Conservation (phyloP, 2,329 filamentous ascomycete genomes). For the Stemphylium beticola region DNA sequence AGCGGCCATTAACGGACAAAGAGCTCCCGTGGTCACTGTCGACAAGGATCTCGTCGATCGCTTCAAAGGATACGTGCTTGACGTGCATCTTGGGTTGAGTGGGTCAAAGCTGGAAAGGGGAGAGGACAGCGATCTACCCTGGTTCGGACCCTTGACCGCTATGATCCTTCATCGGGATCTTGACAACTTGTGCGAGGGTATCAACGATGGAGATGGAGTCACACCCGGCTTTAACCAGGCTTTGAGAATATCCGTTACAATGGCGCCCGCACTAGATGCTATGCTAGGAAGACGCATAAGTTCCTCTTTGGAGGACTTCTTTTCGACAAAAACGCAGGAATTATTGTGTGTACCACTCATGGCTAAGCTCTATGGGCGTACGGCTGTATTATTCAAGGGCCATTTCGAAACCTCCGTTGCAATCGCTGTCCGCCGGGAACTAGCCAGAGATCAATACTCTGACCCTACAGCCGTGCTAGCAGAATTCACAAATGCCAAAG, state of each 20-base stretch:
- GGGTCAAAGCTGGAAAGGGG: neutral
- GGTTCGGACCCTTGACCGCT: neutral
- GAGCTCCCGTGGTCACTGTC: conserved; percentile 13
- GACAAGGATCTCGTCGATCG: neutral
- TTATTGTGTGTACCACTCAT: conserved; percentile 22
- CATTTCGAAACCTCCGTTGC: conserved; percentile 15
- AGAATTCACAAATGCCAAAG: conserved; percentile 15
- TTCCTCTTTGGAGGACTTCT: conserved; percentile 15
- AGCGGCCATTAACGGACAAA: neutral
- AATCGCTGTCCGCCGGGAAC: conserved; percentile 9
- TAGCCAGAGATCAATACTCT: conserved; percentile 17
- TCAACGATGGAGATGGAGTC: conserved; percentile 15
- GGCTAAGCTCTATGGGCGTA: conserved; percentile 17
- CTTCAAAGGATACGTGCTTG: conserved; percentile 23
- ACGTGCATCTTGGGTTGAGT: conserved; percentile 9
- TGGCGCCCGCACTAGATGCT: conserved; percentile 6
- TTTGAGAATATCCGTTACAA: conserved; percentile 11
- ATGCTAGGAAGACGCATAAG: neutral
- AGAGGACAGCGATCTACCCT: neutral
- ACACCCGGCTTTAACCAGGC: conserved; percentile 3
- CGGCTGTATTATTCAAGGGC: conserved; percentile 12
- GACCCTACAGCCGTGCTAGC: conserved; percentile 12
- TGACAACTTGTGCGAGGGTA: conserved; percentile 11
- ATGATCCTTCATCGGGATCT: conserved; percentile 24
- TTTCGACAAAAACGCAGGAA: conserved; percentile 24